These are phyloP conservation scores for Stagonosporopsis cucurbitacearum DNA, from an alignment of 2,329 filamentous ascomycete species.

Conservation along the genomic window DNA sequence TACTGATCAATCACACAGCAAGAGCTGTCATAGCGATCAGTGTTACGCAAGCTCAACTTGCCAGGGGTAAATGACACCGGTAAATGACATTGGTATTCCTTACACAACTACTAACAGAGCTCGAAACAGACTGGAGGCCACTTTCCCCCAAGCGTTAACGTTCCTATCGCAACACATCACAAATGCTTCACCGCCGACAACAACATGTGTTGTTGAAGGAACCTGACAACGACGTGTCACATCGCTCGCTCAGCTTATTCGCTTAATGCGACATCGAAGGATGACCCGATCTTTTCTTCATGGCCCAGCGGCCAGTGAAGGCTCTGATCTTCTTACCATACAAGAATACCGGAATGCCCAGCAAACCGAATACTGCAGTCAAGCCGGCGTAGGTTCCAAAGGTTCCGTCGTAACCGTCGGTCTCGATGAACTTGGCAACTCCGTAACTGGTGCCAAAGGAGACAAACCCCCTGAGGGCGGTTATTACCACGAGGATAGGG, in stretches of 20 bases:
- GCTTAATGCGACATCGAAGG: slow-evolving; percentile 22
- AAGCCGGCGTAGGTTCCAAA: slow-evolving; percentile 42
- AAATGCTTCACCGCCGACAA: too few relatives aligned
- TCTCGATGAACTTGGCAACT: slow-evolving; percentile 43
- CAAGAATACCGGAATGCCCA: slow-evolving; percentile 40
- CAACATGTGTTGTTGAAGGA: background rate
- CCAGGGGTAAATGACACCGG: too few relatives aligned
- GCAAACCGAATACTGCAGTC: slow-evolving; percentile 36
- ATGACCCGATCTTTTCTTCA: slow-evolving; percentile 16
- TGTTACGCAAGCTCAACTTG: too few relatives aligned
- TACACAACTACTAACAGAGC: too few relatives aligned
- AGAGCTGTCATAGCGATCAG: too few relatives aligned
- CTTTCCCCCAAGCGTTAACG: too few relatives aligned
- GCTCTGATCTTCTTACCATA: slow-evolving; percentile 43
- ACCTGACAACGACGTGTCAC: too few relatives aligned
- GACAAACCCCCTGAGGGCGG: slow-evolving; percentile 55
- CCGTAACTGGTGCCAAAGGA: slow-evolving; percentile 54
- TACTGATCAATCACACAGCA: too few relatives aligned
- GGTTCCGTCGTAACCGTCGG: slow-evolving; percentile 41
- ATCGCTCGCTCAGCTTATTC: background rate
- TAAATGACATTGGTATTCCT: too few relatives aligned
- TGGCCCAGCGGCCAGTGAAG: slow-evolving; percentile 40
- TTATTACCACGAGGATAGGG: slow-evolving; percentile 55
- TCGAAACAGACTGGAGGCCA: too few relatives aligned
- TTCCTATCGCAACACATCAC: too few relatives aligned